Base-by-base conservation (phyloP, 2,329 filamentous ascomycete species). In the Podosphaera leucotricha region DNA sequence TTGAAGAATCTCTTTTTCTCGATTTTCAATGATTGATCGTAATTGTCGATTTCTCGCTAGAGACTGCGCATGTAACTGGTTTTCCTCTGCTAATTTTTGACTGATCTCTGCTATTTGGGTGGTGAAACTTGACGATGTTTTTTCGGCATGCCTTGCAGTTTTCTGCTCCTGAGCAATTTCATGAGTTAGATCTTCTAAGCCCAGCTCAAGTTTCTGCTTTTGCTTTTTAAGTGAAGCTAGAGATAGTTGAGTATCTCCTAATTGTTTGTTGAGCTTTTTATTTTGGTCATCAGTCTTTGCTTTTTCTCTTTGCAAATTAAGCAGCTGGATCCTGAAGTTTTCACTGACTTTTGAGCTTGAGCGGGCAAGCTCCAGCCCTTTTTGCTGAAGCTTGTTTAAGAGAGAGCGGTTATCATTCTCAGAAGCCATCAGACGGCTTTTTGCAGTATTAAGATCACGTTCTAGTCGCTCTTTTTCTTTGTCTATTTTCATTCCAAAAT, bases 301-400 rank as follows among this genome's bases (percentile, higher is more conserved):
- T 62, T 93, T 95, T 55, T 94, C 87, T 15, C 77, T 72, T 50
- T 87, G 84, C 22, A 94, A 65, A 46, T 77, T 75, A 35, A 72
- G 61, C 41, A 94, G 66, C 51, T 90, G 80, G 2, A 77, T 70
- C 33, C 86, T 77, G 40, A 85, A 82, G 26, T 76, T 81, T 53
- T 95, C 87, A 48, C 73, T 85, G 24, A 81, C 87, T 47, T 79
- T 78, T 4, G 86, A 92, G 47, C 75, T 83, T 0, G 87, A 90
- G 39, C 90, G 75, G 36, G 87, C 87, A 59, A 98, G 92, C 57
- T 98, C 87, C 6, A 98, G 70, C 24, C 92, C 90, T 65, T 95
- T 95, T 56, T 95, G 87, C 55, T 95, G 87, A 16, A 98, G 70
- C 61, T 95, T 95, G 64, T 94, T 95, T 51, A 95, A 70, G n/a